Base-by-base conservation (phyloP, 306 rosid genomes). In the Fragaria nilgerrensis region DNA sequence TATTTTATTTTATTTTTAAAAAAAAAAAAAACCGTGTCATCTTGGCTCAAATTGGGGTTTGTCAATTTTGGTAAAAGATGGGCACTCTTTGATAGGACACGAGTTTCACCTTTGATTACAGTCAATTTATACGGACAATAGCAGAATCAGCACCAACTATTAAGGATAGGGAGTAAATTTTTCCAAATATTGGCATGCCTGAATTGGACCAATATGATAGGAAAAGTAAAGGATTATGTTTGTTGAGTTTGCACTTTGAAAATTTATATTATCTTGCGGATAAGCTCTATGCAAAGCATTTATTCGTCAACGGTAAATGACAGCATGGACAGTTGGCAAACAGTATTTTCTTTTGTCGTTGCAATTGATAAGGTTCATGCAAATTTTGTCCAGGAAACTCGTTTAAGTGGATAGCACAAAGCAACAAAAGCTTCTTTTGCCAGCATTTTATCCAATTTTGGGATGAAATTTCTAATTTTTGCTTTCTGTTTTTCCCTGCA, bases 401-500 rank as follows among this genome's bases (percentile, higher is more conserved):
- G 12, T 65, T 44, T 50, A n/a, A 56, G 53, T 45, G 70, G 41
- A 41, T 48, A n/a, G 25, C 15, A 19, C 63, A 58, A 50, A 29
- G 50, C 43, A 7, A 53, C 22, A 37, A 43, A 15, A 9, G 36
- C 59, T 41, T 43, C 20, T 20, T 43, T 19, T 8, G 13, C 32
- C 37, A 44, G 10, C 34, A 5, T 78, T 43, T 49, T 27, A 34
- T n/a, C 49, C 58, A 65, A 20, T 49, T 17, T 16, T 45, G 9
- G 0, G 13, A 73, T 55, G 36, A 55, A 37, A 37, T 23, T 58
- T 22, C 55, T 45, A 58, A 39, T 75, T 67, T 55, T 16, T 50
- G 32, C 64, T 77, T 59, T 22, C 10, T 56, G 15, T 27, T 77
- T 27, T 36, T 47, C 43, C 69, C 78, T 82, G 81, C 94, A 95